Evolutionary conservation across 2,329 filamentous ascomycete genomes (phyloP).

Genomic region (Calonectria henricotiae): DNA sequence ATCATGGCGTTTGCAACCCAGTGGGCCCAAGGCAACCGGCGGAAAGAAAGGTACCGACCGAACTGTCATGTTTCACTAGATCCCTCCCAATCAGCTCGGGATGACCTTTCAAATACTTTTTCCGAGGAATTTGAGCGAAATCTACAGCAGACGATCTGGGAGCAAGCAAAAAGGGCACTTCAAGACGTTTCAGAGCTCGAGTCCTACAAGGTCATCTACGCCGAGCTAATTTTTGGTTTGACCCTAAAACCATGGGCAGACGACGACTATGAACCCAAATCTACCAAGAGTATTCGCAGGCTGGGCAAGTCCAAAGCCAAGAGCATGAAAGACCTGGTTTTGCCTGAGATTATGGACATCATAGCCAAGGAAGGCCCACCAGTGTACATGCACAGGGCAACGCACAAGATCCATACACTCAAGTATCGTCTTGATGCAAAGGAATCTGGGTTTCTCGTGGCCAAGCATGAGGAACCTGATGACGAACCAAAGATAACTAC

Average conservation of each 20-base stretch:
- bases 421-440: slow-evolving; percentile 49
- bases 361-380: slow-evolving; percentile 47
- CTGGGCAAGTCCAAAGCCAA: not conserved
- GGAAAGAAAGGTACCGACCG: slow-evolving; percentile 26
- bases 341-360: slow-evolving; percentile 42
- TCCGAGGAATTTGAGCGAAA: slow-evolving; percentile 58
- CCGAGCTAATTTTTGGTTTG: slow-evolving; percentile 60
- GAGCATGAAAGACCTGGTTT: slow-evolving; percentile 8
- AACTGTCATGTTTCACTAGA: slow-evolving; percentile 2
- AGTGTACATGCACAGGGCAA: slow-evolving; percentile 46
- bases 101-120: slow-evolving; percentile 35
- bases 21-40: slow-evolving; percentile 61
- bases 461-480: slow-evolving; percentile 24
- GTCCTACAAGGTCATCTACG: slow-evolving; percentile 58
- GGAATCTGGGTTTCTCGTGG: slow-evolving; percentile 33
- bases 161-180: slow-evolving; percentile 56
- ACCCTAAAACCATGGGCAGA: slow-evolving; percentile 53
- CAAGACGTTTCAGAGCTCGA: slow-evolving; percentile 58
- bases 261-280: slow-evolving; percentile 17
- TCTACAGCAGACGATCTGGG: slow-evolving; percentile 58
- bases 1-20: slow-evolving; percentile 70
- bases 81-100: not conserved
- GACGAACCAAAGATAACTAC: not conserved
- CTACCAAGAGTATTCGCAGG: not conserved
- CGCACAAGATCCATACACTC: slow-evolving; percentile 47